Percentiles rank a stretch among this genome's conserved stretches.
phyloP scores from a whole-genome alignment of 2,329 filamentous ascomycete genomes.

The Raffaelea albimanens region DNA sequence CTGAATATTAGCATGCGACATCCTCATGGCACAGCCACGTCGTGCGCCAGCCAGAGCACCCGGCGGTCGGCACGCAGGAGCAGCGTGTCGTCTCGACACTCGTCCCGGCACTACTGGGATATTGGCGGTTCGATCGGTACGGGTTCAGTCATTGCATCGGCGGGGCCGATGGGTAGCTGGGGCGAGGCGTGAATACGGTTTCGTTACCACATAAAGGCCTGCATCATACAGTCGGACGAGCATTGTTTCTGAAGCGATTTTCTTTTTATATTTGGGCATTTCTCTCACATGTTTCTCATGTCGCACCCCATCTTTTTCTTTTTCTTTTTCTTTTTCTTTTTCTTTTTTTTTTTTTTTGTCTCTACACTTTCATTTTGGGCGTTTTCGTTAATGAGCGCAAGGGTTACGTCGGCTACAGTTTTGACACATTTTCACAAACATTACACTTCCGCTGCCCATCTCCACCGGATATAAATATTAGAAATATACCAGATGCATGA shows the following conservation, averaged over 20 bases:
- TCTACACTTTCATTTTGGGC: too few relatives aligned
- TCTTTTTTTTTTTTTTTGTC: background rate
- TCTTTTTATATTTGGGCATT: too few relatives aligned
- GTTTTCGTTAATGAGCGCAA: too few relatives aligned
- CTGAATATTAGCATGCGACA: conserved; percentile 30
- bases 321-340: background rate
- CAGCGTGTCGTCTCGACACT: conserved; percentile 66
- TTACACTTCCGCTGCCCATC: too few relatives aligned
- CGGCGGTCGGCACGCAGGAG: conserved; percentile 60
- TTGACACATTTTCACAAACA: too few relatives aligned
- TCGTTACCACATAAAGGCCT: too few relatives aligned
- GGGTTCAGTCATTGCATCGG: conserved; percentile 58
- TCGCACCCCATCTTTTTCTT: background rate
- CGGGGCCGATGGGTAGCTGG: conserved; percentile 66
- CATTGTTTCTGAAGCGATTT: too few relatives aligned
- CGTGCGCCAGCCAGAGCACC: conserved; percentile 82
- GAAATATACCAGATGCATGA: too few relatives aligned
- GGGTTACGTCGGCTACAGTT: too few relatives aligned
- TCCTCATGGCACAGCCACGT: conserved; percentile 44
- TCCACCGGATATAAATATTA: too few relatives aligned
- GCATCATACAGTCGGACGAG: too few relatives aligned
- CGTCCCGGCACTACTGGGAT: conserved; percentile 86
- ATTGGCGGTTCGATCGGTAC: conserved; percentile 73
- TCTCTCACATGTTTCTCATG: too few relatives aligned
- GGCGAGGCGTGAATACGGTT: conserved; percentile 51